Conservation (phyloP, 805 yeast genomes). For the Metschnikowia lunata region DNA sequence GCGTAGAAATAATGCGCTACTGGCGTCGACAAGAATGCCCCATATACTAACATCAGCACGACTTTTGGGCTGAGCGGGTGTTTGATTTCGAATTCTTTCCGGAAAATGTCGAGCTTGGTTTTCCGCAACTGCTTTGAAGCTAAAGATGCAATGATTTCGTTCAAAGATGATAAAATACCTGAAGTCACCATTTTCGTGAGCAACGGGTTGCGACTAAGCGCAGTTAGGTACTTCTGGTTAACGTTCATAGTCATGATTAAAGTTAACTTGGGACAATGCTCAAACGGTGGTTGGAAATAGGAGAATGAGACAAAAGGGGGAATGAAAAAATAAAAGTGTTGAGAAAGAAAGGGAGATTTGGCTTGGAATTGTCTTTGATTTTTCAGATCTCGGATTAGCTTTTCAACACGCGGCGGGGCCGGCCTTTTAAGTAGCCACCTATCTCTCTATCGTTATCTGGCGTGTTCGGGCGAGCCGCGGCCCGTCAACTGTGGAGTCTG, state of each 20-base stretch:
- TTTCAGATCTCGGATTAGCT: too few relatives aligned
- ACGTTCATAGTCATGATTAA: constrained; percentile 17
- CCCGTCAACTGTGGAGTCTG: too few relatives aligned
- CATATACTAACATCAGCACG: constrained; percentile 52
- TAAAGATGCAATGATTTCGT: constrained; percentile 53
- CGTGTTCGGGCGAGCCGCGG: too few relatives aligned
- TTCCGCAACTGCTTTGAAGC: constrained; percentile 44
- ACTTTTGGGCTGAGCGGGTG: constrained; percentile 45
- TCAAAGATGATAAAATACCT: constrained; percentile 50
- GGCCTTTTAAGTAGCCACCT: too few relatives aligned
- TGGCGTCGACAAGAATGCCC: constrained; percentile 53
- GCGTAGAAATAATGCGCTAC: constrained; percentile 51
- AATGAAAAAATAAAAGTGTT: too few relatives aligned
- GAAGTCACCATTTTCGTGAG: constrained; percentile 57
- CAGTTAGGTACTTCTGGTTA: constrained; percentile 33
- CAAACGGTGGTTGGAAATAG: background rate
- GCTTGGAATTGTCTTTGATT: too few relatives aligned
- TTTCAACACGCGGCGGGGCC: too few relatives aligned
- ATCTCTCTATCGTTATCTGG: too few relatives aligned
- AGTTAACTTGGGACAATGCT: background rate
- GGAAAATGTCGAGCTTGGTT: constrained; percentile 11
- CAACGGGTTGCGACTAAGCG: constrained; percentile 47
- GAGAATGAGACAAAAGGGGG: background rate
- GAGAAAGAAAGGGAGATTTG: too few relatives aligned
- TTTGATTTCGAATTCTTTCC: constrained; percentile 22